Evolutionary conservation across 768 basidiomycete species (phyloP), one percentile per base, ranked within the genome.

Genomic region (Clitopilus passeckerianus): DNA sequence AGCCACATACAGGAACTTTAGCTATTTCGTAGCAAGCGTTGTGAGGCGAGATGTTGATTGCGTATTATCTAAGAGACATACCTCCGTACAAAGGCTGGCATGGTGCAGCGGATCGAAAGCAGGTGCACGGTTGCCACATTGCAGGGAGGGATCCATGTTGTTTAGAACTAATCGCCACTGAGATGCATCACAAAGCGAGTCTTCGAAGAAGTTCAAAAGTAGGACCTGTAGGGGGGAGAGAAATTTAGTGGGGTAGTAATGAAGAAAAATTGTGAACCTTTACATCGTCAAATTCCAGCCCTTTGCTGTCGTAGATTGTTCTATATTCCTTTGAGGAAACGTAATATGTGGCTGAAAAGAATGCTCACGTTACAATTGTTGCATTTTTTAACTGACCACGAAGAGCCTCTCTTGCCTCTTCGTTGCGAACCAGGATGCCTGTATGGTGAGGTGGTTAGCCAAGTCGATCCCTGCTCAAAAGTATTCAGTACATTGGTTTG

Each of bases 401-500:
- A 10, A 90, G 67, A 46, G 71, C 73, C 6, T 83, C 67, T 20
- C 75, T 70, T 1, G 86, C 84, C 6, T 66, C 68, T 0, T 87
- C 78, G 56, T 89, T 74, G 5, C 89, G 85, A 6, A 91, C 89
- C 3, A 91, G 72, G 34, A 91, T 87, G 60, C 86, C 89, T 90
- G 56, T n/a, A 33, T 15, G 37, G 10, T 41, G 37, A 14, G 37
- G 14, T n/a, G n/a, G n/a, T n/a, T n/a, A n/a, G n/a, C n/a, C n/a
- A n/a, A n/a, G n/a, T n/a, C n/a, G n/a, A n/a, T n/a, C n/a, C n/a
- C n/a, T n/a, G n/a, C n/a, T n/a, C n/a, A n/a, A n/a, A n/a, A n/a
- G n/a, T n/a, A 46, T 16, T 58, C 75, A 41, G 56, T 57, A 88
- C 88, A 89, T 72, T 89, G 88, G 10, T 83, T 71, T 0, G 86